Base-by-base conservation (phyloP, 352 stramenopile genomes). In the Albugo candida region DNA sequence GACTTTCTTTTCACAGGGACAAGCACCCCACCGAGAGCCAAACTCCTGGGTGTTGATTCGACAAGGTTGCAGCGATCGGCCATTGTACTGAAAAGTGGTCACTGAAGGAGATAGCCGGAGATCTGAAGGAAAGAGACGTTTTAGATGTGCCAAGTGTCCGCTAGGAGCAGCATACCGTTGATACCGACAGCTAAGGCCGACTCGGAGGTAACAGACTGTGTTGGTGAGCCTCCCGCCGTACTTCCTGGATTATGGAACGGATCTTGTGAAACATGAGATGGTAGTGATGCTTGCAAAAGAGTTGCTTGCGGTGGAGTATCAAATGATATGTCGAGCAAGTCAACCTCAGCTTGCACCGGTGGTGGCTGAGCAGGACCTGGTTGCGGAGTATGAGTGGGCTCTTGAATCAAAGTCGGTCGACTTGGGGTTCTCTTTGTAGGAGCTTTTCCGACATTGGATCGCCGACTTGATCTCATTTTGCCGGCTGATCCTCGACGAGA, bases 11-110 rank as follows among this genome's bases (percentile, higher is more conserved):
- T 92, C 80, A 43, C 64, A 82, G 0, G 72, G 73, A 36, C 74
- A 89, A 11, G 77, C 70, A 27, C 77, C 77, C 80, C 80, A 92
- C 41, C 76, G 74, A 3, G 53, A 60, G 38, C 77, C 80, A 72
- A 92, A 92, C 60, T 92, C 77, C 55, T 84, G 73, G 11, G 80
- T 92, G 17, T 73, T 87, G 53, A 92, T 89, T 56, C 78, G 66
- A 74, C 75, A 89, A 45, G 76, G 60, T 63, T 91, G 74, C 8
- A 92, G 48, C 21, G 67, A 45, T 14, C 73, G 78, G 12, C 78
- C 77, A 42, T 87, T 85, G 58, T 83, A 86, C 56, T 87, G 70
- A 59, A 91, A 88, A 2, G 53, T 59, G 17, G 42, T 27, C 3
- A 31, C 8, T 31, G 24, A 31, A 31, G 24, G 8, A 3, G 24